Evolutionary conservation across 2,329 filamentous ascomycete genomes (phyloP).

Genomic region (Sporothrix pallida): DNA sequence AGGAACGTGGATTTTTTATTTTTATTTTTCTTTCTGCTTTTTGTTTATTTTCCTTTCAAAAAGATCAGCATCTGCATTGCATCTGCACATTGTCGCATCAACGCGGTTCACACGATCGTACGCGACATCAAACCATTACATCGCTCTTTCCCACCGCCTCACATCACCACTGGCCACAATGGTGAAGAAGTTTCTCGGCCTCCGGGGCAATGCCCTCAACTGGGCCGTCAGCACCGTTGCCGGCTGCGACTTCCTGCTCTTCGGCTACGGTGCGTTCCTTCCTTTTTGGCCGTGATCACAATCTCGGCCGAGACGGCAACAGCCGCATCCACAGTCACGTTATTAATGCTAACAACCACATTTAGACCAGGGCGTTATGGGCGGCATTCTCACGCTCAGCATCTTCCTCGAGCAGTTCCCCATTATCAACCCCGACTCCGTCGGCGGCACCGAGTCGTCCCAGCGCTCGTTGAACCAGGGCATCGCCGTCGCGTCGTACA

Average conservation of each 20-base stretch:
- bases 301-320: neutral
- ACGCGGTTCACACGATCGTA: neutral
- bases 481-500: conserved; percentile 47
- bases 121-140: neutral
- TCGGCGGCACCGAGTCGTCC: conserved; percentile 45
- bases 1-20: neutral
- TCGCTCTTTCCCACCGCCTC: neutral
- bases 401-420: conserved; percentile 64
- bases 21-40: neutral
- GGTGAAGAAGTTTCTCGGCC: conserved; percentile 61
- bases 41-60: neutral
- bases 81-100: neutral
- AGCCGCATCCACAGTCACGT: neutral
- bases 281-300: neutral
- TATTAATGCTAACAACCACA: neutral
- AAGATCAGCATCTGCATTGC: neutral
- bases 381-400: conserved; percentile 72
- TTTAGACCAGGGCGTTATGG: conserved; percentile 76
- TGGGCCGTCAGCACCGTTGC: conserved; percentile 73
- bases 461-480: conserved; percentile 58
- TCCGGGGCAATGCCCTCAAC: conserved; percentile 69
- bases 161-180: neutral
- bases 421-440: conserved; percentile 54
- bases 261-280: conserved; percentile 57
- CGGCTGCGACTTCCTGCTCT: conserved; percentile 72